phyloP scores from a whole-genome alignment of 208 protist genomes.

The Tritrichomonas musculus region DNA sequence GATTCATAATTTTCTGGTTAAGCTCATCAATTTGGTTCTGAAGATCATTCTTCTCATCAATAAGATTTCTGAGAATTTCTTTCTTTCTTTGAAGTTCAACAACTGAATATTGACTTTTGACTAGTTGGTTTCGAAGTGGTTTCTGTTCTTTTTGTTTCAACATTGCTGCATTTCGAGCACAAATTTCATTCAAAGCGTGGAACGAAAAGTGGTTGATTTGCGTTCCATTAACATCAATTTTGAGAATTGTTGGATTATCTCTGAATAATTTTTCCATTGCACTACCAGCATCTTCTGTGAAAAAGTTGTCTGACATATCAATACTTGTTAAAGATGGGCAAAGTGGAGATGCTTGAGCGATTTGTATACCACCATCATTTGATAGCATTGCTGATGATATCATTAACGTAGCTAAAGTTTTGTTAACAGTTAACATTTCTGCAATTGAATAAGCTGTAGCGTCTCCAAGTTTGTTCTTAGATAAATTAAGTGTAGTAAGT shows the following conservation, averaged over 20 bases:
- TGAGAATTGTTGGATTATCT: not conserved
- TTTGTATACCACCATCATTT: not conserved
- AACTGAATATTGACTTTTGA: not conserved
- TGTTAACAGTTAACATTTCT: not conserved
- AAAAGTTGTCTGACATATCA: slow-evolving; percentile 15
- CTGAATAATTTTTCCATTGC: not conserved
- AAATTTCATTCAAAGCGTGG: slow-evolving; percentile 8
- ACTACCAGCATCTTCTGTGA: not conserved
- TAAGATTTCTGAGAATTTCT: not conserved
- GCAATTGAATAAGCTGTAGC: not conserved
- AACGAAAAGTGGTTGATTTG: slow-evolving; percentile 25
- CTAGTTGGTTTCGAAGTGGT: not conserved
- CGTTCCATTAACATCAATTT: not conserved
- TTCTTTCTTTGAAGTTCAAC: not conserved
- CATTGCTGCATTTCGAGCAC: not conserved
- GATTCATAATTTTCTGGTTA: not conserved
- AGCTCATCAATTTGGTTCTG: not conserved
- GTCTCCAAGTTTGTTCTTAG: slow-evolving; percentile 14
- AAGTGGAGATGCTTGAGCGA: not conserved
- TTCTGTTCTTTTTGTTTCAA: slow-evolving; percentile 22
- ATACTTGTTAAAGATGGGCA: not conserved
- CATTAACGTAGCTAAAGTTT: not conserved
- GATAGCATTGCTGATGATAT: slow-evolving; percentile 19
- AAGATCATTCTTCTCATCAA: not conserved
- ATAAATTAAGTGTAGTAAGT: not conserved